A percentile compares a stretch with the other conserved stretches of the same genome.
Evolutionary conservation across 768 basidiomycete species (phyloP).

Genomic region (Lepiota subincarnata): DNA sequence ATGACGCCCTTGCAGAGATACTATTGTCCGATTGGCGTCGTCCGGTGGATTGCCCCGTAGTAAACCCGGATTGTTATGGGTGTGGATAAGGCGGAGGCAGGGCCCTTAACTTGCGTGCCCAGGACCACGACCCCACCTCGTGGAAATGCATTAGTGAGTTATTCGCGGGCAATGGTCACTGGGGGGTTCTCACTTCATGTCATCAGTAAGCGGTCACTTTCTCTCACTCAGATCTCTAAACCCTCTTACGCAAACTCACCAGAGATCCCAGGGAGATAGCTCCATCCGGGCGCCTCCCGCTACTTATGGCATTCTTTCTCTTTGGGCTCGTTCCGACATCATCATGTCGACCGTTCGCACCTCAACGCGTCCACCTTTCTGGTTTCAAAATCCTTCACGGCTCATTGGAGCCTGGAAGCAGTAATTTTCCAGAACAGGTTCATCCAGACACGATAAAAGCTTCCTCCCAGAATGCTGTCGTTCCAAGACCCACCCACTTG

Average conservation of each 20-base stretch:
- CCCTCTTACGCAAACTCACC: slow-evolving; percentile 4
- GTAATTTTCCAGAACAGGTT: slow-evolving; percentile 4
- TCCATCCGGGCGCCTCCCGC: slow-evolving; percentile 6
- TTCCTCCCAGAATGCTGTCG: background rate
- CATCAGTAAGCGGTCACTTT: slow-evolving; percentile 8
- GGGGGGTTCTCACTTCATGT: slow-evolving; percentile 8
- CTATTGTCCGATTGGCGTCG: background rate
- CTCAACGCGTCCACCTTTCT: slow-evolving; percentile 16
- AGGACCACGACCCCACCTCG: background rate
- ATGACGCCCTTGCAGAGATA: background rate
- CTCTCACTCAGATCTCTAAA: background rate
- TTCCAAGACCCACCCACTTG: background rate
- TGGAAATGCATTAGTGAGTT: background rate
- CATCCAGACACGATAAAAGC: slow-evolving; percentile 1
- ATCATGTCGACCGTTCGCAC: slow-evolving; percentile 18
- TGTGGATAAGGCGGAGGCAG: slow-evolving; percentile 4
- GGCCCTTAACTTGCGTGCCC: background rate
- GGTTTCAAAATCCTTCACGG: slow-evolving; percentile 14
- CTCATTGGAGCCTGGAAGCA: slow-evolving; percentile 13
- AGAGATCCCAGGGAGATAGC: slow-evolving; percentile 14
- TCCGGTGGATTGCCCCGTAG: background rate
- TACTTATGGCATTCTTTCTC: slow-evolving; percentile 5
- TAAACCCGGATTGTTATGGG: background rate
- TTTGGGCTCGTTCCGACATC: slow-evolving; percentile 9
- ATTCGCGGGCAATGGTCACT: background rate